Evolutionary conservation across 306 rosid genomes (phyloP).

Genomic region (Lathyrus tuberosus): DNA sequence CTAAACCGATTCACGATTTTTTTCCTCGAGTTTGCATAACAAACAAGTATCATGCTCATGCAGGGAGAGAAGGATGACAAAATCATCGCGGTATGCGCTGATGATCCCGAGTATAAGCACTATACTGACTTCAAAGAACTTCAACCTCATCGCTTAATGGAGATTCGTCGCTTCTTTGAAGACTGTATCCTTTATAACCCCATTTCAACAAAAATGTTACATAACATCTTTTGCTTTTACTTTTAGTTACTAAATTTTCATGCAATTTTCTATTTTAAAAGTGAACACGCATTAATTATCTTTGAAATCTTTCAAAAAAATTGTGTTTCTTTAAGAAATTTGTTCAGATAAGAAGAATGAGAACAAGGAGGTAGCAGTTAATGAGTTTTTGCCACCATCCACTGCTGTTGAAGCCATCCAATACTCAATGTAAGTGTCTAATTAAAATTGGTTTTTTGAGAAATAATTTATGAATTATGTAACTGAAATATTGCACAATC

Average conservation of each 20-base stretch:
- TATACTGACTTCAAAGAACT: conserved; percentile 76
- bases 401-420: conserved; percentile 85
- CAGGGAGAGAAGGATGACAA: conserved; percentile 99
- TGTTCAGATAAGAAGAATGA: conserved; percentile 89
- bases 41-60: conserved; percentile 18
- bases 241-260: not conserved
- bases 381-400: conserved; percentile 75
- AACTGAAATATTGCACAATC: not conserved
- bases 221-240: not conserved
- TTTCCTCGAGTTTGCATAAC: not conserved
- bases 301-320: not conserved
- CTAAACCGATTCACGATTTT: not conserved
- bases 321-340: conserved; percentile 49
- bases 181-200: conserved; percentile 74
- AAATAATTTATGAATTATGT: not conserved
- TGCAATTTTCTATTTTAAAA: too few species aligned
- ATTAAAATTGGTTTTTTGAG: not conserved
- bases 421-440: conserved; percentile 69
- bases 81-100: conserved; percentile 96
- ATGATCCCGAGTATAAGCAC: conserved; percentile 96
- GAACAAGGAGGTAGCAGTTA: conserved; percentile 96
- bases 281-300: not conserved
- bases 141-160: conserved; percentile 90
- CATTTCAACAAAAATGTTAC: too few species aligned
- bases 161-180: conserved; percentile 95